Percentiles rank a stretch among this genome's conserved stretches.
These are phyloP conservation scores for Alternaria postmessia DNA, from an alignment of 2,329 filamentous ascomycete genomes.

Conservation along the genomic window DNA sequence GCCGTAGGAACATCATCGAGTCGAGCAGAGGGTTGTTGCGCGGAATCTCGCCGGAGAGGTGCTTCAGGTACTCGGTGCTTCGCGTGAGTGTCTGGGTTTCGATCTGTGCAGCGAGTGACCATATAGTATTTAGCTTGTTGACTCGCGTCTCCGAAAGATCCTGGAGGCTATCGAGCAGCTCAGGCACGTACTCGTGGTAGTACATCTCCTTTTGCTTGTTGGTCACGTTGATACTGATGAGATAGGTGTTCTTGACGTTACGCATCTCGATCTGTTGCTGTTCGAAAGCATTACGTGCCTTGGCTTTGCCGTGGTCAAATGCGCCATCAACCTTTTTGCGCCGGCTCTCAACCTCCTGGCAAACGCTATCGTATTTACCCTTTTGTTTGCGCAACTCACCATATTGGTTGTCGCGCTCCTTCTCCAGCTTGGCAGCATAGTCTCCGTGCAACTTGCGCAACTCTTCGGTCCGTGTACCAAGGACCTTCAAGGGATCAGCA, in stretches of 20 bases:
- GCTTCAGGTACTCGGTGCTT: slow-evolving; percentile 75
- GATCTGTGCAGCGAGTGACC: slow-evolving; percentile 80
- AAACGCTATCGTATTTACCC: slow-evolving; percentile 88
- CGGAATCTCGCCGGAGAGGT: slow-evolving; percentile 80
- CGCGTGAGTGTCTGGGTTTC: slow-evolving; percentile 81
- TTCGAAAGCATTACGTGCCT: slow-evolving; percentile 89
- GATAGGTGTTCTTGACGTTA: slow-evolving; percentile 97
- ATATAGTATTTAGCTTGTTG: slow-evolving; percentile 82
- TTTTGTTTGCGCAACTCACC: slow-evolving; percentile 89
- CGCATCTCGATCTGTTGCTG: slow-evolving; percentile 95
- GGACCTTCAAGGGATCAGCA: slow-evolving; percentile 83
- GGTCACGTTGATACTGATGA: slow-evolving; percentile 94
- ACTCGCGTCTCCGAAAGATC: slow-evolving; percentile 92
- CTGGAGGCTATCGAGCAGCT: slow-evolving; percentile 88
- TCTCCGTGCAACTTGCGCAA: slow-evolving; percentile 90
- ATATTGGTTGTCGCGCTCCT: slow-evolving; percentile 85
- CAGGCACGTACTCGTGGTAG: slow-evolving; percentile 95
- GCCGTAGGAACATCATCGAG: slow-evolving; percentile 96
- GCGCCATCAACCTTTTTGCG: slow-evolving; percentile 94
- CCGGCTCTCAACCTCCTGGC: slow-evolving; percentile 92
- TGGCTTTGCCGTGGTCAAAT: slow-evolving; percentile 85
- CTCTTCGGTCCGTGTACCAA: slow-evolving; percentile 82
- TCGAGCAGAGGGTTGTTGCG: slow-evolving; percentile 89
- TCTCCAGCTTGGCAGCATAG: slow-evolving; percentile 86
- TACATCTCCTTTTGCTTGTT: slow-evolving; percentile 98